Base-by-base conservation (phyloP, 2,329 filamentous ascomycete species). In the Decorospora gaudefroyi region DNA sequence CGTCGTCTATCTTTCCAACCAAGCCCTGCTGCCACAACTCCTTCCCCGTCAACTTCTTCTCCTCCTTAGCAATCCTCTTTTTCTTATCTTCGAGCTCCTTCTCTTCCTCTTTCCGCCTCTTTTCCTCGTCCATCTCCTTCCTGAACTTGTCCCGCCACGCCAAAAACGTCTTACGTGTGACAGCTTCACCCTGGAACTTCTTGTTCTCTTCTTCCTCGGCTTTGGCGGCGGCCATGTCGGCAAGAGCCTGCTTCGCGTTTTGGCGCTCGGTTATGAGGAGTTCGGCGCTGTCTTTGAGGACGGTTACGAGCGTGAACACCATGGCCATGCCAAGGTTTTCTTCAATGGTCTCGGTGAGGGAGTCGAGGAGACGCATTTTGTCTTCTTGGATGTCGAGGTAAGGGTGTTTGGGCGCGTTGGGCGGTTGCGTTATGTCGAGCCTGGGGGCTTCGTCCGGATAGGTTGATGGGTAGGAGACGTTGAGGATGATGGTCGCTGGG, bases 241-340 rank as follows among this genome's bases (percentile, higher is more conserved):
- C 74, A 36, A 74, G 59, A 1, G 76, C 78, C 56, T 82, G 74
- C 11, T 78, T 80, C 6, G 78, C 86, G 45, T 83, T 82, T 62
- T 84, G 82, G 31, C 93, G 84, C 51, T 90, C 84, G 11, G 79
- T 73, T 56, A 97, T 84, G 46, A 99, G 80, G 58, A 85, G 79
- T 75, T 99, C 93, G n/a, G 91, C 92, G 37, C 82, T 79, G 46
- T 99, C 93, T 68, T 96, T 97, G 48, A 99, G 75, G 0, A 87
- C 83, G 10, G 87, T 89, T 40, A 95, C 87, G 16, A 99, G 76
- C 0, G 92, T 90, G 72, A 97, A 99, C 1, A 99, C 76, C 93
- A 99, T 99, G 42, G 90, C 88, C 86, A 97, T 97, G 51, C 93
- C 93, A 47, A 97, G 74, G 59, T 91, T 97, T 71, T 99, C 93